Evolutionary conservation across 371 early-diverging fungal species (phyloP), one percentile per base, ranked within the genome.

Genomic region (Mortierella sp.): DNA sequence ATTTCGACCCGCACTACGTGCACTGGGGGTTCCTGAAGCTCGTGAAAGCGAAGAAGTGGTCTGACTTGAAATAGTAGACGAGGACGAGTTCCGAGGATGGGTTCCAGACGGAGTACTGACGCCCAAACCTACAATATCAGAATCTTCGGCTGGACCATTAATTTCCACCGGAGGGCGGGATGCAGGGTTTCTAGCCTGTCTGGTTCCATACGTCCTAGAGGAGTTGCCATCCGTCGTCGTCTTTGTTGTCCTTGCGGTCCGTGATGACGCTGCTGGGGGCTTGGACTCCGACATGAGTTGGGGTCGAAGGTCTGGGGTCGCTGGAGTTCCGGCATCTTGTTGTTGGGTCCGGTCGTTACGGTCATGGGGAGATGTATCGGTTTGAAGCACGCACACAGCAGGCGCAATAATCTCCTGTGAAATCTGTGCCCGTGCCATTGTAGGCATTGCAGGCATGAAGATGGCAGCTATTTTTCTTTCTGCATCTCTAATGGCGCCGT

Each of bases 121-220:
- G 6, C 69, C 68, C 43, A 68, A 55, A 9, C 68, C 68, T 6
- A 60, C 27, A 21, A 55, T 30, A 42, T 50, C 44, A 8, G 31
- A 32, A 11, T 41, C 41, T 32, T 52, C 47, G 9, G 34, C 1
- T 6, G 28, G 0, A 11, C 50, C 55, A 15, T 50, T 23, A 1
- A n/a, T 28, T 2, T 44, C 64, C 2, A 34, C 19, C 17, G 56
- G 30, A 17, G 43, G 21, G 15, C 27, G 21, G 37, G 50, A 2
- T 12, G 34, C 39, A 11, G 21, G 24, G 34, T 43, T 50, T 26
- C 55, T 50, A 52, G 28, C 49, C 12, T 12, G 46, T 39, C 54
- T 1, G 17, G 23, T 32, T 23, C 14, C 46, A 17, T 23, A 4
- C 1, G 48, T 28, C 21, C 28, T 61, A 6, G 48, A 37, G 19